Evolutionary conservation across 345 rosid species (phyloP), one percentile per base, ranked within the genome.

Genomic region (Adansonia digitata): DNA sequence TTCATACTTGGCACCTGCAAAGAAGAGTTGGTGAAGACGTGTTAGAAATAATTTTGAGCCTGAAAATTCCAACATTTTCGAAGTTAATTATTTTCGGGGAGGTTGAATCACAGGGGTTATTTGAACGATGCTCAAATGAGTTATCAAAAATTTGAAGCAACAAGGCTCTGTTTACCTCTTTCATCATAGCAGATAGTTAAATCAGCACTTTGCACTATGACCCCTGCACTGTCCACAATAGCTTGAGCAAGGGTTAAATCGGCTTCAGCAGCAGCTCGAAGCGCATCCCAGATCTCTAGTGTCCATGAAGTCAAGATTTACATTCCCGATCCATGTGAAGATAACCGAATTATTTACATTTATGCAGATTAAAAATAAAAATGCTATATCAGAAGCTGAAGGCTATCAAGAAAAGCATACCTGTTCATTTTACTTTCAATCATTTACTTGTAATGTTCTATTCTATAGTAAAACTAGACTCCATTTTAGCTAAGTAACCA

Each of bases 281-380:
- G 89, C 49, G 99, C 98, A 85, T 91, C 98, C 92, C 97, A 94
- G 68, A 91, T 87, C 87, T 91, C 92, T 93, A 82, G 27, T 46
- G 69, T 61, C 45, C 68, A 60, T 56, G 40, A 60, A 60, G 35
- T 56, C 26, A 17, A 72, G 34, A 55, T 37, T 35, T 55, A 72
- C 15, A 18, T 57, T 57, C 31, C 69, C 31, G 56, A 29, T 43
- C 29, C 68, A 60, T 18, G 26, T 18, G 29, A 59, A 29, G 49
- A 29, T 1, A 73, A 7, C 14, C 9, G 26, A 2, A 18, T 18
- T 29, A 26, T 27, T 73, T 29, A 29, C 26, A 9, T 69, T 18
- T 48, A 29, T 29, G 37, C 57, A 59, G 68, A 59, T 49, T 17
- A 14, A 59, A 73, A 18, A 31, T 2, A 31, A 18, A 10, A 4